These are phyloP conservation scores for Cladosporium colombiae DNA, from an alignment of 2,329 filamentous ascomycete species.

Conservation along the genomic window DNA sequence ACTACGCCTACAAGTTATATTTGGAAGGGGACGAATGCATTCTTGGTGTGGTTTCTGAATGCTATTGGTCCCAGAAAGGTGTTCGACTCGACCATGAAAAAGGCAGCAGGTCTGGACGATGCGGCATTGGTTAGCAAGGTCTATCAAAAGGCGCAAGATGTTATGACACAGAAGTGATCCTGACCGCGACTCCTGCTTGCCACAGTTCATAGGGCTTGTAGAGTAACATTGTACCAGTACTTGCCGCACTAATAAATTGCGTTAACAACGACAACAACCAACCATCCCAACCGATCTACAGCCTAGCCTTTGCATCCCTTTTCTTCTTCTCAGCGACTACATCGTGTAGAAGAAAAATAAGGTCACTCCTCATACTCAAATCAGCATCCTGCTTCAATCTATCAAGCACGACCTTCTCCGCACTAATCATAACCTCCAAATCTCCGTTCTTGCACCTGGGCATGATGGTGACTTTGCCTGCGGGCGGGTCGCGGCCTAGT, in stretches of 20 bases:
- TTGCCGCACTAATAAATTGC: no score
- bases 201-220: no score
- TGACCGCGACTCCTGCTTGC: neutral
- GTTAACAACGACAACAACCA: no score
- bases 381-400: slow-evolving; percentile 7
- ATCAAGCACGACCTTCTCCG: slow-evolving; percentile 12
- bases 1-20: neutral
- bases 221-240: no score
- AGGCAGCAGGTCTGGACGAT: neutral
- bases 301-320: neutral
- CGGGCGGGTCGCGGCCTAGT: slow-evolving; percentile 6
- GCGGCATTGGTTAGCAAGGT: neutral
- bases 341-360: slow-evolving; percentile 15
- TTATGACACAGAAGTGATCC: neutral
- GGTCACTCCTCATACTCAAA: neutral
- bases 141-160: neutral
- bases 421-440: slow-evolving; percentile 21
- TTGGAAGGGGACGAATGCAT: neutral
- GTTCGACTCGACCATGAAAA: neutral
- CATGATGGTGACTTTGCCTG: slow-evolving; percentile 18
- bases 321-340: slow-evolving; percentile 4
- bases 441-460: slow-evolving; percentile 19
- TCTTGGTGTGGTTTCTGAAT: neutral
- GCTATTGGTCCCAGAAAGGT: neutral
- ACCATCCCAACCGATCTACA: neutral